Percentiles rank a stretch among this genome's conserved stretches.
Conservation (phyloP, 306 rosid species). For the Castanea crenata region DNA sequence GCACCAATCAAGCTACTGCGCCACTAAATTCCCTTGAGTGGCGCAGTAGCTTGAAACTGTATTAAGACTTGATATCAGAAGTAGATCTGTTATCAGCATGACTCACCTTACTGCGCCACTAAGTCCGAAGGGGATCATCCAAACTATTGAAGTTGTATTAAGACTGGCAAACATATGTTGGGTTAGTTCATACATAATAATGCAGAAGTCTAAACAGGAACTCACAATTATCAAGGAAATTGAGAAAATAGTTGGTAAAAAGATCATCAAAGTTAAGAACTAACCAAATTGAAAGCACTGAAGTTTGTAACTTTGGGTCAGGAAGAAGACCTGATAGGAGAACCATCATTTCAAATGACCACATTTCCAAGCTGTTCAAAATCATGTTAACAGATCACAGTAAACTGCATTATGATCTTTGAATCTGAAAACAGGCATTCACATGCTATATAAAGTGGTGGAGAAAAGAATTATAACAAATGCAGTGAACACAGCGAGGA, state of each 20-base stretch:
- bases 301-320: constrained; percentile 56
- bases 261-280: background rate
- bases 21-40: background rate
- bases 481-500: background rate
- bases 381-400: background rate
- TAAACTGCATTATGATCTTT: background rate
- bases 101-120: constrained; percentile 74
- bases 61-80: background rate
- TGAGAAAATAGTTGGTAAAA: background rate
- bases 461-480: background rate
- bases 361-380: constrained; percentile 55
- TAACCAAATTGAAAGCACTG: constrained; percentile 67
- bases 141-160: constrained; percentile 53
- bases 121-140: constrained; percentile 82
- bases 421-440: constrained; percentile 14
- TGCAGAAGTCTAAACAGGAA: background rate
- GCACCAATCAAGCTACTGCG: background rate
- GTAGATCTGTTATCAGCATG: background rate
- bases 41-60: too few species aligned
- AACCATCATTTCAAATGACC: constrained; percentile 70
- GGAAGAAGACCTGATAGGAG: constrained; percentile 69
- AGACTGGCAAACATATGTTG: constrained; percentile 37
- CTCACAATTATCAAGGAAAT: background rate
- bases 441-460: background rate
- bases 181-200: background rate